phyloP scores from a whole-genome alignment of 768 basidiomycete genomes.

The Auriscalpium orientale region DNA sequence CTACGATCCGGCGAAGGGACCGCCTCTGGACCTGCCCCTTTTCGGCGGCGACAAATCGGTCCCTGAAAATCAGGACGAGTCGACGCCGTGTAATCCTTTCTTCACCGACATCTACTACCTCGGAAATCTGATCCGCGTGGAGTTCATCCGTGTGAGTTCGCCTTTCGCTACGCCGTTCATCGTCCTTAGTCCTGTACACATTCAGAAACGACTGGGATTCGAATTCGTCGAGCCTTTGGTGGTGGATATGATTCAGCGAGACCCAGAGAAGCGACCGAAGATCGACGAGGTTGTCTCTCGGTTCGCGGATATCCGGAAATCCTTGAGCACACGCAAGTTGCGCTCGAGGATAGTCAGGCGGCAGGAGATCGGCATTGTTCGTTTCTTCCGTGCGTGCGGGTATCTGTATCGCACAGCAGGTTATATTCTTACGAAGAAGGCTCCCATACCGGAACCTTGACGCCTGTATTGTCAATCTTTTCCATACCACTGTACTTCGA shows the following conservation, averaged over 20 bases:
- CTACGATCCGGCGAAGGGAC: slow-evolving; percentile 8
- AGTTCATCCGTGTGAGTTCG: slow-evolving; percentile 15
- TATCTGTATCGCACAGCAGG: too few species aligned
- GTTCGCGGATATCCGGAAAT: too few species aligned
- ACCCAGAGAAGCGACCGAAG: slow-evolving; percentile 17
- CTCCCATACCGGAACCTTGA: too few species aligned
- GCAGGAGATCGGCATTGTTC: too few species aligned
- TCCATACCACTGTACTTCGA: too few species aligned
- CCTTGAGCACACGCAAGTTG: too few species aligned
- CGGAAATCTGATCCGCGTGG: slow-evolving; percentile 16
- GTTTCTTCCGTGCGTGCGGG: too few species aligned
- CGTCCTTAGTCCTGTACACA: background rate
- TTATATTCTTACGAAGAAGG: too few species aligned
- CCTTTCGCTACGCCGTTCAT: background rate
- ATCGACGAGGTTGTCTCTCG: slow-evolving; percentile 18
- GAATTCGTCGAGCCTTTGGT: slow-evolving; percentile 6
- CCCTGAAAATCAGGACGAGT: slow-evolving; percentile 16
- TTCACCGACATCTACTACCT: slow-evolving; percentile 20
- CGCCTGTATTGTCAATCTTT: too few species aligned
- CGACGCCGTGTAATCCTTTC: slow-evolving; percentile 16
- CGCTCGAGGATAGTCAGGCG: too few species aligned
- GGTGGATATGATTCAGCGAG: slow-evolving; percentile 28
- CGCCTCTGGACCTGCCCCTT: slow-evolving; percentile 13
- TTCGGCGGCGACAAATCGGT: slow-evolving; percentile 19
- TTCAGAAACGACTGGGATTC: background rate